Conservation (phyloP, 129 eudicot genomes). For the Silybum marianum region DNA sequence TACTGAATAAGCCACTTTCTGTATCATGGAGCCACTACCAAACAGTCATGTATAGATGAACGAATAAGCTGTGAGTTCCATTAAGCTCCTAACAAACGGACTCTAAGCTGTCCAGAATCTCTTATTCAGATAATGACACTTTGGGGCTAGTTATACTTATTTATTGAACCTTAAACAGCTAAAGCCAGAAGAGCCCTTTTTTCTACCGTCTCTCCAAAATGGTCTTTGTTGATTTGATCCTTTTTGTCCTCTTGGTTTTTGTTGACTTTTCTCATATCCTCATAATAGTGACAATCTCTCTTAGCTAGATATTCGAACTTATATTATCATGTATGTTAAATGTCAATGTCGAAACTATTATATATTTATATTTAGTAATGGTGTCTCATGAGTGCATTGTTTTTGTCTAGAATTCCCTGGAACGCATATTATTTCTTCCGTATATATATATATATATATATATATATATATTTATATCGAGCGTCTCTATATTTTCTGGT, state of each 20-base stretch:
- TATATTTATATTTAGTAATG: not conserved
- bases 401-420: not conserved
- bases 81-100: no score
- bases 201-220: not conserved
- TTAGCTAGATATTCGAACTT: slow-evolving; percentile 14
- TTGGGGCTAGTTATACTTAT: not conserved
- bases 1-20: no score
- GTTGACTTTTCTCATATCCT: slow-evolving; percentile 20
- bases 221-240: not conserved
- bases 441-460: no score
- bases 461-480: slow-evolving; percentile 4
- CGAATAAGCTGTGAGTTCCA: no score
- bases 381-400: not conserved
- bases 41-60: no score
- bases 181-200: not conserved
- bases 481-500: not conserved
- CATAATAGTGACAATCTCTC: slow-evolving; percentile 2
- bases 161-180: not conserved
- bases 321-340: not conserved
- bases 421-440: not conserved
- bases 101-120: not conserved
- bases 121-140: not conserved
- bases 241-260: slow-evolving; percentile 6
- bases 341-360: not conserved
- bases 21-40: no score